phyloP scores from a whole-genome alignment of 108 stramenopile species.

The Cyclotella cryptica region DNA sequence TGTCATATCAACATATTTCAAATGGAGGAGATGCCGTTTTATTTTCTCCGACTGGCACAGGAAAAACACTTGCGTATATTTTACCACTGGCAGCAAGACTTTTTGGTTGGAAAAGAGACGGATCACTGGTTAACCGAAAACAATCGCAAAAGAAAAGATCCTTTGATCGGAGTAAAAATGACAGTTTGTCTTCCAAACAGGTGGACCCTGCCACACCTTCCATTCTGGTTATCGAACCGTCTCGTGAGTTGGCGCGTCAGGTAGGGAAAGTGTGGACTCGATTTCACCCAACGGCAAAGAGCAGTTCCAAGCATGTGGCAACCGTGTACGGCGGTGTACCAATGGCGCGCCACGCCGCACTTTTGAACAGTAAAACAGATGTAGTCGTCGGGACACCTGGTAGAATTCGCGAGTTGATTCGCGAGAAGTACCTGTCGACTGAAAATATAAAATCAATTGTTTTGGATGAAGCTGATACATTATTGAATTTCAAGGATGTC shows the following conservation, averaged over 20 bases:
- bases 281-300: slow-evolving; percentile 49
- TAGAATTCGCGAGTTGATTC: slow-evolving; percentile 55
- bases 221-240: slow-evolving; percentile 54
- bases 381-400: slow-evolving; percentile 64
- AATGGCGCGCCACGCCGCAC: slow-evolving; percentile 48
- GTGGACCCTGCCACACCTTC: slow-evolving; percentile 49
- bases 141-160: slow-evolving; percentile 16
- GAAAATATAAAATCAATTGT: slow-evolving; percentile 43
- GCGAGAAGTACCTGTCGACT: slow-evolving; percentile 50
- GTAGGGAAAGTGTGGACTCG: slow-evolving; percentile 54
- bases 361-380: slow-evolving; percentile 56
- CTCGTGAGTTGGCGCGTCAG: slow-evolving; percentile 57
- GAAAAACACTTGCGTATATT: slow-evolving; percentile 57
- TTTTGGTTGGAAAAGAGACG: slow-evolving; percentile 37
- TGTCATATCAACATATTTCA: slow-evolving; percentile 44
- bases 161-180: slow-evolving; percentile 47
- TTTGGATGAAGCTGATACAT: slow-evolving; percentile 58
- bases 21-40: slow-evolving; percentile 58
- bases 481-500: slow-evolving; percentile 54
- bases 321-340: slow-evolving; percentile 64
- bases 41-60: slow-evolving; percentile 59
- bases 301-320: slow-evolving; percentile 40
- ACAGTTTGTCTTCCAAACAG: slow-evolving; percentile 21
- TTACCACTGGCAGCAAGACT: slow-evolving; percentile 49
- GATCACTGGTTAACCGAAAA: slow-evolving; percentile 35